Conservation (phyloP, 179 eudicot species). For the Dionaea muscipula region DNA sequence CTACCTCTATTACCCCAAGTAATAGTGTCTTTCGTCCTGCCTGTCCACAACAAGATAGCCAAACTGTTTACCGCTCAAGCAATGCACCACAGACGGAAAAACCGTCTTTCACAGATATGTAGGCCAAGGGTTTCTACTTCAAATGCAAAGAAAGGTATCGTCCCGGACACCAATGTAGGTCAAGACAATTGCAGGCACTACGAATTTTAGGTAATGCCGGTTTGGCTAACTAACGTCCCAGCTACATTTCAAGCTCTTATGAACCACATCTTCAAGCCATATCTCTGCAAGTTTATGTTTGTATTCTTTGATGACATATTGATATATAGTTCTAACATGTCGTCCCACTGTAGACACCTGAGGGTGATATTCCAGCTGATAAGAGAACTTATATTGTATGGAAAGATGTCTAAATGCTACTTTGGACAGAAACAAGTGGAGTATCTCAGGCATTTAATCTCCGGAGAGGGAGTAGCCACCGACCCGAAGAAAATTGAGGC, state of each 20-base stretch:
- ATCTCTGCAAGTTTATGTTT: not conserved
- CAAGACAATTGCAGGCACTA: too few species aligned
- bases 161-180: too few species aligned
- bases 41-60: too few species aligned
- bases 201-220: not conserved
- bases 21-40: too few species aligned
- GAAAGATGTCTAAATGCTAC: not conserved
- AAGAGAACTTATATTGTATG: not conserved
- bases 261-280: conserved; percentile 5
- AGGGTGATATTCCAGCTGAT: not conserved
- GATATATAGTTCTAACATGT: not conserved
- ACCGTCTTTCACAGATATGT: too few species aligned
- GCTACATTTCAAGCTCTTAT: conserved; percentile 8
- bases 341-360: not conserved
- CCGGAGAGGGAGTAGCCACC: not conserved
- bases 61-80: too few species aligned
- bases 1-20: too few species aligned
- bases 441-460: conserved; percentile 6
- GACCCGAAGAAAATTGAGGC: not conserved
- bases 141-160: too few species aligned
- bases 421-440: not conserved
- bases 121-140: too few species aligned
- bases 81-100: too few species aligned
- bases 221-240: conserved; percentile 12
- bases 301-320: conserved; percentile 14